Conservation (phyloP, 352 stramenopile species). For the Globisporangium lucens region DNA sequence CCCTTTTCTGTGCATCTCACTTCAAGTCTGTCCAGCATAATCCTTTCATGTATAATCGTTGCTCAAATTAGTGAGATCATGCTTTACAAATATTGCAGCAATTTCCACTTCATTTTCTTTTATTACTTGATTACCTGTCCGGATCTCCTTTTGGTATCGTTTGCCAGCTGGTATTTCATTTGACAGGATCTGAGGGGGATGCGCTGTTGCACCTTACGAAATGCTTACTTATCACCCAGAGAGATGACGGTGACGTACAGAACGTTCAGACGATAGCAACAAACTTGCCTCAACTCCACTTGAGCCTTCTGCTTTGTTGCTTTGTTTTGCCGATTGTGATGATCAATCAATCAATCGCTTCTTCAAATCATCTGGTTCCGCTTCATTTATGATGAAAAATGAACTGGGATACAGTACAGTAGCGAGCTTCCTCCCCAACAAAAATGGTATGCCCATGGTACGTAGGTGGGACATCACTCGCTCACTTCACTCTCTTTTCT, state of each 20-base stretch:
- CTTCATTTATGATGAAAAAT: neutral
- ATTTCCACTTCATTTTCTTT: no score
- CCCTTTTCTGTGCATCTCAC: neutral
- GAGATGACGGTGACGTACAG: no score
- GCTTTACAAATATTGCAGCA: no score
- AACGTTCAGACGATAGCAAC: no score
- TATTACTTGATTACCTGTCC: neutral
- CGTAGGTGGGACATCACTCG: neutral
- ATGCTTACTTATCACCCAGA: constrained; percentile 3
- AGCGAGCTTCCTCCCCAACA: neutral
- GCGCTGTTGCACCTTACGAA: neutral
- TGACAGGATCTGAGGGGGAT: neutral
- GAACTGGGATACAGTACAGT: neutral
- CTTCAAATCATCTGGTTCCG: neutral
- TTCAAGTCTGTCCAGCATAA: neutral
- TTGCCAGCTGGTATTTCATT: neutral
- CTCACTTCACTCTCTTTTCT: constrained; percentile 1
- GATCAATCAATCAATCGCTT: neutral
- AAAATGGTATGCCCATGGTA: neutral
- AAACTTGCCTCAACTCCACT: constrained; percentile 6
- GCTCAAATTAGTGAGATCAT: neutral
- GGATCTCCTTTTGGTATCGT: neutral
- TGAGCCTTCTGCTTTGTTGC: neutral
- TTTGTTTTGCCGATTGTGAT: neutral
- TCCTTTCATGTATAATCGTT: neutral